Conservation (phyloP, 768 basidiomycete genomes). For the Hygrocybe coccinea region DNA sequence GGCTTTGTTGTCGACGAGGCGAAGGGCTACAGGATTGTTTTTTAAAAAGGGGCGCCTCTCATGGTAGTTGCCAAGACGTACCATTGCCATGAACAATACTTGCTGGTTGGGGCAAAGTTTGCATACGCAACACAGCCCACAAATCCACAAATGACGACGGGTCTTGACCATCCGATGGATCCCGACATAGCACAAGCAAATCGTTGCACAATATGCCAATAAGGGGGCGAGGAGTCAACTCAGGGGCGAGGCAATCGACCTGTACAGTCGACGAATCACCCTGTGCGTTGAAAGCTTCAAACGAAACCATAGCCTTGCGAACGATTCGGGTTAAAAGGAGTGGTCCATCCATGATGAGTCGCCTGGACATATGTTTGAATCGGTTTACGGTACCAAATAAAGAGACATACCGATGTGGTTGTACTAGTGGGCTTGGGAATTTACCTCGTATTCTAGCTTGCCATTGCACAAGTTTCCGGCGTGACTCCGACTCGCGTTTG, state of each 20-base stretch:
- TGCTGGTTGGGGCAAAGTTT: slow-evolving; percentile 84
- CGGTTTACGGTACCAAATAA: slow-evolving; percentile 4
- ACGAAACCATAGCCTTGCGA: slow-evolving; percentile 74
- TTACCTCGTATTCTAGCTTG: slow-evolving; percentile 83
- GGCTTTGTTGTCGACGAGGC: slow-evolving; percentile 88
- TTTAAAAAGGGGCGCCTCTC: not conserved
- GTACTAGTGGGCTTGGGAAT: slow-evolving; percentile 96
- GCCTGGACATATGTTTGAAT: slow-evolving; percentile 40
- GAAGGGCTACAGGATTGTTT: slow-evolving; percentile 50
- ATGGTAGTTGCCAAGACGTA: slow-evolving; percentile 22
- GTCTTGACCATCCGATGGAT: slow-evolving; percentile 78
- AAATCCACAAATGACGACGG: slow-evolving; percentile 73
- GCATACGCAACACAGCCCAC: slow-evolving; percentile 97
- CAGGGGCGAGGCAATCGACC: slow-evolving; percentile 86
- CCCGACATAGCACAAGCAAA: slow-evolving; percentile 84
- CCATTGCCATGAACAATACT: slow-evolving; percentile 87
- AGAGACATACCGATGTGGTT: slow-evolving; percentile 81
- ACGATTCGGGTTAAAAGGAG: slow-evolving; percentile 86
- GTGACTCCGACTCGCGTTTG: slow-evolving; percentile 90
- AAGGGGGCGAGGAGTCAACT: slow-evolving; percentile 72
- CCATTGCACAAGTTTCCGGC: slow-evolving; percentile 87
- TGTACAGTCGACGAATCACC: slow-evolving; percentile 79
- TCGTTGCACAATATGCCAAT: slow-evolving; percentile 90
- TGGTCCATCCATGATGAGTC: slow-evolving; percentile 89
- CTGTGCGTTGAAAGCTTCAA: slow-evolving; percentile 73